Percentiles rank a stretch among this genome's conserved stretches.
Evolutionary conservation across 306 rosid species (phyloP).

Genomic region (Cucumis cinereus): DNA sequence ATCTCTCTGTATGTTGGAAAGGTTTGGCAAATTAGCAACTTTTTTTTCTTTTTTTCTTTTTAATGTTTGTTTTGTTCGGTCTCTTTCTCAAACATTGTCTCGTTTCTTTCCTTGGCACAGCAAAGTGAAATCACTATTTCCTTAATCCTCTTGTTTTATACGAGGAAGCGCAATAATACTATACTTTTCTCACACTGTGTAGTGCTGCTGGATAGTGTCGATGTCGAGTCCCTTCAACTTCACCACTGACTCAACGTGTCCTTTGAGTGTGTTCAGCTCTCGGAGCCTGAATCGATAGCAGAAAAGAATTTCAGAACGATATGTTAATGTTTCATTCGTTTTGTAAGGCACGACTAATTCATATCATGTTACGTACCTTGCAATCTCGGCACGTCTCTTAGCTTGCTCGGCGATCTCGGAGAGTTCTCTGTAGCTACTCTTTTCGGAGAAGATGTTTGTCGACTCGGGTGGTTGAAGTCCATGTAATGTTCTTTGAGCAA

Average conservation of each 20-base stretch:
- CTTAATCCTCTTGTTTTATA: background rate
- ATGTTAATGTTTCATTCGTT: background rate
- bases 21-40: background rate
- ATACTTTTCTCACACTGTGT: conserved; percentile 51
- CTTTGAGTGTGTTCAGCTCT: conserved; percentile 87
- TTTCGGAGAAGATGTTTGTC: conserved; percentile 44
- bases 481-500: conserved; percentile 90
- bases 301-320: background rate
- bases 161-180: background rate
- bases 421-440: conserved; percentile 83
- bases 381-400: conserved; percentile 95
- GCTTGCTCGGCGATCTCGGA: conserved; percentile 99
- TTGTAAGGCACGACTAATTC: background rate
- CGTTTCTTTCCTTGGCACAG: conserved; percentile 1
- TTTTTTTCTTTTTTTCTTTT: background rate
- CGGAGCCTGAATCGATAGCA: conserved; percentile 48
- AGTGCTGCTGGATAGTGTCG: conserved; percentile 92
- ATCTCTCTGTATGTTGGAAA: conserved; percentile 9
- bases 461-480: conserved; percentile 90
- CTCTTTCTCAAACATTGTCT: conserved; percentile 6
- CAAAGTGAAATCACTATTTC: conserved; percentile 2
- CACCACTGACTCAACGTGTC: conserved; percentile 95
- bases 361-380: conserved; percentile 34
- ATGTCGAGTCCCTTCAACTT: conserved; percentile 94
- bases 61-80: background rate